phyloP scores from a whole-genome alignment of 2,329 filamentous ascomycete species.

The Verticillium dahliae region DNA sequence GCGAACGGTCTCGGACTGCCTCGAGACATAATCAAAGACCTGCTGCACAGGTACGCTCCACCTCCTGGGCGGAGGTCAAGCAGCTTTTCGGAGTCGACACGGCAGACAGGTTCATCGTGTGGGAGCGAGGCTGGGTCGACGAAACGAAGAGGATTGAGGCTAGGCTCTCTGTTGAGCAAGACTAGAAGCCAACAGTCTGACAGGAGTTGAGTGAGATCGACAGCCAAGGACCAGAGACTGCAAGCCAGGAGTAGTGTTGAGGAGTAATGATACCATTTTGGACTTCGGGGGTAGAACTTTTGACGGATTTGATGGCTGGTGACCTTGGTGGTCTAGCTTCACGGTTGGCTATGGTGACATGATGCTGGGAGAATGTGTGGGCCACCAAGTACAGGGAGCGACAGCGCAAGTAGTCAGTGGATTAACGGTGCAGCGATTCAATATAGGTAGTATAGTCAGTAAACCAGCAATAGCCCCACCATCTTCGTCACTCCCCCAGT shows the following conservation, averaged over 20 bases:
- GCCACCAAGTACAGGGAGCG: not conserved
- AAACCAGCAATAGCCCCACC: not conserved
- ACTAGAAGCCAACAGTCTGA: not conserved
- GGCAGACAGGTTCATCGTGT: constrained; percentile 3
- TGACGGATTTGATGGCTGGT: no score
- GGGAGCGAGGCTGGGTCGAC: constrained; percentile 2
- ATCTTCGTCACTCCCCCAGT: not conserved
- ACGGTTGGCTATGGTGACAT: no score
- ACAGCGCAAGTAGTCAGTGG: not conserved
- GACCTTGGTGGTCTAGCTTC: no score
- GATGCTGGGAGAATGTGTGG: no score
- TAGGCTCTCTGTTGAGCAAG: not conserved
- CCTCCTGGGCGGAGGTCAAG: constrained; percentile 1
- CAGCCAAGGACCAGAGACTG: no score
- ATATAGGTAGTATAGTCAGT: not conserved
- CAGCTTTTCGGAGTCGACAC: constrained; percentile 2
- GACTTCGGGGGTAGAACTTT: no score
- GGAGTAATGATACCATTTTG: no score
- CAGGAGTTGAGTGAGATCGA: not conserved
- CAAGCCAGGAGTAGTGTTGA: no score
- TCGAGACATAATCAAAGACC: constrained; percentile 7
- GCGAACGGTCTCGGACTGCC: constrained; percentile 6
- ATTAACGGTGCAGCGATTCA: not conserved
- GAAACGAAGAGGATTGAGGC: not conserved
- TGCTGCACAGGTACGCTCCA: constrained; percentile 4